phyloP scores from a whole-genome alignment of 1,139 yeast genomes.

The Scheffersomyces stambukii region DNA sequence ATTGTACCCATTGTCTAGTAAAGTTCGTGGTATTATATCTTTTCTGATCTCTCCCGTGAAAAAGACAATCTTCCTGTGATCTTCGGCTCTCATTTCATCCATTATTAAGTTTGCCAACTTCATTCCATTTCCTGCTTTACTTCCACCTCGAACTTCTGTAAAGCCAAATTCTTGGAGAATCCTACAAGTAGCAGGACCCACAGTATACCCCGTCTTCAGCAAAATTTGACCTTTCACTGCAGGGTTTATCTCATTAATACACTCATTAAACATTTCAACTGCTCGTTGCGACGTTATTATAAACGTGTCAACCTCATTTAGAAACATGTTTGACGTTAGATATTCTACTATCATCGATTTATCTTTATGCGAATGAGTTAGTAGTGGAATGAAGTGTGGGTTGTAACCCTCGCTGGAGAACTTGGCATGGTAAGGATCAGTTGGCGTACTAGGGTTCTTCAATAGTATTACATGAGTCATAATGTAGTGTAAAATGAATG shows the following conservation, averaged over 20 bases:
- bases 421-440: slow-evolving; percentile 55
- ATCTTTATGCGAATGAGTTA: slow-evolving; percentile 58
- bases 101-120: slow-evolving; percentile 64
- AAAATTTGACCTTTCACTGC: slow-evolving; percentile 24
- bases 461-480: slow-evolving; percentile 43
- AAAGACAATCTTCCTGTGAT: slow-evolving; percentile 46
- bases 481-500: no score
- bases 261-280: slow-evolving; percentile 67
- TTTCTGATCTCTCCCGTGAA: slow-evolving; percentile 84
- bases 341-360: slow-evolving; percentile 38
- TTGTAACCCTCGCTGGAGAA: slow-evolving; percentile 30
- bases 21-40: slow-evolving; percentile 70
- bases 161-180: slow-evolving; percentile 66
- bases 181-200: slow-evolving; percentile 82
- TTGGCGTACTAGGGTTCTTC: slow-evolving; percentile 65
- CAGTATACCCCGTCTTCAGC: slow-evolving; percentile 67
- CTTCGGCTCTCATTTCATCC: slow-evolving; percentile 23
- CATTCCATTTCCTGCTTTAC: slow-evolving; percentile 76
- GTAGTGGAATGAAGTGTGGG: slow-evolving; percentile 62
- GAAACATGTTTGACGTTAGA: slow-evolving; percentile 40
- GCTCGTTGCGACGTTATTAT: slow-evolving; percentile 93
- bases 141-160: slow-evolving; percentile 64
- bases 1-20: slow-evolving; percentile 42
- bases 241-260: slow-evolving; percentile 25
- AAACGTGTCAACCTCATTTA: slow-evolving; percentile 29